Evolutionary conservation across 768 basidiomycete species (phyloP).

Genomic region (Russula griseocarnosa): DNA sequence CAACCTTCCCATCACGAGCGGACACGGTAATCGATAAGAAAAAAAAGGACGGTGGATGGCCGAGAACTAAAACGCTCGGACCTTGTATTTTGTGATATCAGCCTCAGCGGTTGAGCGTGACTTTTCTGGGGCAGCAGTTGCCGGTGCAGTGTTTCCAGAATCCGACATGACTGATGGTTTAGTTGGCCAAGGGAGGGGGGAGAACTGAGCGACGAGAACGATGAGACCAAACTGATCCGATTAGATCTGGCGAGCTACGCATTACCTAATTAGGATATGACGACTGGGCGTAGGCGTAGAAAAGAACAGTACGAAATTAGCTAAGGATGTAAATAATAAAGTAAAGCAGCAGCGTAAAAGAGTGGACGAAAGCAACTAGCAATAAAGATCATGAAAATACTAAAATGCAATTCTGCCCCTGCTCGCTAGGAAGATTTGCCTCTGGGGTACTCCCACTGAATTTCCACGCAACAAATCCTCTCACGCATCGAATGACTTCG

Average conservation of each 20-base stretch:
- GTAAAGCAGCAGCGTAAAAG: neutral
- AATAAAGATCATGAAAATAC: neutral
- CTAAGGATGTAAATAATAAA: neutral
- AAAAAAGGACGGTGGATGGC: constrained; percentile 15
- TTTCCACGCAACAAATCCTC: constrained; percentile 29
- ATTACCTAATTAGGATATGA: constrained; percentile 10
- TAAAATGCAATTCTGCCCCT: neutral
- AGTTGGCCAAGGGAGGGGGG: neutral
- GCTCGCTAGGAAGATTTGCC: neutral
- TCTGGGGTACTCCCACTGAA: neutral
- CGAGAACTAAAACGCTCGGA: constrained; percentile 32
- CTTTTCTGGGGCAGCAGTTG: constrained; percentile 38
- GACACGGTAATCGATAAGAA: neutral
- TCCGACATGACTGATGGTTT: constrained; percentile 56
- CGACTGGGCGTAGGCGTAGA: neutral
- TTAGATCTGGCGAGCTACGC: constrained; percentile 3
- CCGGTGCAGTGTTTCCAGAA: constrained; percentile 41
- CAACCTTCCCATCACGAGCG: constrained; percentile 48
- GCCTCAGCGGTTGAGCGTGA: constrained; percentile 55
- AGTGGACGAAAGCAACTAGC: neutral
- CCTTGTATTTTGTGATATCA: constrained; percentile 88
- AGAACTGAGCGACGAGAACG: neutral
- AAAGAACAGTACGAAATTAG: neutral
- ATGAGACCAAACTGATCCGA: neutral
- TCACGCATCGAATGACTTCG: constrained; percentile 24